These are phyloP conservation scores for Umbilicaria muhlenbergii DNA, from an alignment of 495 filamentous ascomycete genomes.

Conservation along the genomic window DNA sequence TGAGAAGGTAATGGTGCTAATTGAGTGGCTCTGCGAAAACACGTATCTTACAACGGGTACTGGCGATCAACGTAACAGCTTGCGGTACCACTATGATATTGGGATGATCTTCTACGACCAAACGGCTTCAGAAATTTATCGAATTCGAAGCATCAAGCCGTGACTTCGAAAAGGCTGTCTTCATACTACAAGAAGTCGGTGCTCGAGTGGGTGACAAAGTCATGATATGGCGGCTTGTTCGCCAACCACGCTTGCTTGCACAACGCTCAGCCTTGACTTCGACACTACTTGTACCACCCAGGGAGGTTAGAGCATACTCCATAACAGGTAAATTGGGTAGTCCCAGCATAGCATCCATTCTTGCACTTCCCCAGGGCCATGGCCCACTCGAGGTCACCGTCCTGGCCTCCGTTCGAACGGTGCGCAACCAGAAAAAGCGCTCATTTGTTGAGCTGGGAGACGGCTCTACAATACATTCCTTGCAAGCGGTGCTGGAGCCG, in stretches of 20 bases:
- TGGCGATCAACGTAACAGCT: too few species aligned
- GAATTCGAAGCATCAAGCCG: too few species aligned
- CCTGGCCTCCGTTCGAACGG: conserved; percentile 67
- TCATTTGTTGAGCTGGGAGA: conserved; percentile 78
- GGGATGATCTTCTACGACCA: too few species aligned
- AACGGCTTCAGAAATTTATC: too few species aligned
- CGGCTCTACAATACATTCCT: conserved; percentile 60
- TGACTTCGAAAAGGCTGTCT: too few species aligned
- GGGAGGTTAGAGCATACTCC: too few species aligned
- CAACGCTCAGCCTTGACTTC: background rate
- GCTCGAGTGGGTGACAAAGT: background rate
- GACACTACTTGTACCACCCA: background rate
- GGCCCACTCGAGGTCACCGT: conserved; percentile 31
- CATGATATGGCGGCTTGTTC: conserved; percentile 6
- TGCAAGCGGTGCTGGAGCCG: conserved; percentile 72
- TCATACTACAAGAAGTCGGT: too few species aligned
- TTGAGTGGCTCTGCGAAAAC: too few species aligned
- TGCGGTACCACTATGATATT: too few species aligned
- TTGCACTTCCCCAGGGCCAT: conserved; percentile 2
- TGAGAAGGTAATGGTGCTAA: too few species aligned
- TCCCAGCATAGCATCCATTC: conserved; percentile 9
- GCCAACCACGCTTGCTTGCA: background rate
- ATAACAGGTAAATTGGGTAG: background rate
- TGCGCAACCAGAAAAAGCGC: conserved; percentile 70
- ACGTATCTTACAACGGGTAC: too few species aligned